A percentile compares a stretch with the other conserved stretches of the same genome.
phyloP scores from a whole-genome alignment of 2,329 filamentous ascomycete species.

The Sclerotiophoma versabilis region DNA sequence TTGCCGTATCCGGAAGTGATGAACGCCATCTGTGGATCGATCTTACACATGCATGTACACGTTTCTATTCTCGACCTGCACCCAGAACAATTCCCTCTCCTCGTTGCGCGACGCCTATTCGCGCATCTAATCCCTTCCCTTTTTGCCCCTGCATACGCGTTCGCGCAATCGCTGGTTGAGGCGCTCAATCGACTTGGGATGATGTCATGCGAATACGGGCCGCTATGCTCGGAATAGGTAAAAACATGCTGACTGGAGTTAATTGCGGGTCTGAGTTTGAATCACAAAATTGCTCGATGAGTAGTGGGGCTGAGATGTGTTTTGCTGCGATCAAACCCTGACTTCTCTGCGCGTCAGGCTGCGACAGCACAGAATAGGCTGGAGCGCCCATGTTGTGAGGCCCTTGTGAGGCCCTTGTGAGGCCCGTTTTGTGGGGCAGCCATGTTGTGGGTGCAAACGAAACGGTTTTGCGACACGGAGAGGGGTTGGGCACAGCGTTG shows the following conservation, averaged over 20 bases:
- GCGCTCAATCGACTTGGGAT: neutral
- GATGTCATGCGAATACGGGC: conserved; percentile 2
- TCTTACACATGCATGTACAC: neutral
- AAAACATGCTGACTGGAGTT: conserved; percentile 5
- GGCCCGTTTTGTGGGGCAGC: too few relatives aligned
- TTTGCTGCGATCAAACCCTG: neutral
- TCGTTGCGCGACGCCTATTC: too few relatives aligned
- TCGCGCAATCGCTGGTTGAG: neutral
- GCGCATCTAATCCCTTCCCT: neutral
- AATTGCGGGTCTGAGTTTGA: neutral
- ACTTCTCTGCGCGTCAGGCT: too few relatives aligned
- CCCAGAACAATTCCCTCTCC: neutral
- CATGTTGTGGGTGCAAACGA: conserved; percentile 2
- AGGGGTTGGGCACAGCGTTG: neutral
- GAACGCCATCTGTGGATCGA: neutral
- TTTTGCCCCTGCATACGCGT: conserved; percentile 7
- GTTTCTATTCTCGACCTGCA: neutral
- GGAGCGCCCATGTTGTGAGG: neutral
- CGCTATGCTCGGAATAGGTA: neutral
- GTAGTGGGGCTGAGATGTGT: neutral
- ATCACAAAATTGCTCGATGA: neutral
- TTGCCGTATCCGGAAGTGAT: conserved; percentile 1
- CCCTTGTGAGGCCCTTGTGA: too few relatives aligned
- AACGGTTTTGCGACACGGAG: conserved; percentile 4
- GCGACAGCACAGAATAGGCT: neutral